phyloP scores from a whole-genome alignment of 2,329 filamentous ascomycete species.

The Meredithiella fracta region DNA sequence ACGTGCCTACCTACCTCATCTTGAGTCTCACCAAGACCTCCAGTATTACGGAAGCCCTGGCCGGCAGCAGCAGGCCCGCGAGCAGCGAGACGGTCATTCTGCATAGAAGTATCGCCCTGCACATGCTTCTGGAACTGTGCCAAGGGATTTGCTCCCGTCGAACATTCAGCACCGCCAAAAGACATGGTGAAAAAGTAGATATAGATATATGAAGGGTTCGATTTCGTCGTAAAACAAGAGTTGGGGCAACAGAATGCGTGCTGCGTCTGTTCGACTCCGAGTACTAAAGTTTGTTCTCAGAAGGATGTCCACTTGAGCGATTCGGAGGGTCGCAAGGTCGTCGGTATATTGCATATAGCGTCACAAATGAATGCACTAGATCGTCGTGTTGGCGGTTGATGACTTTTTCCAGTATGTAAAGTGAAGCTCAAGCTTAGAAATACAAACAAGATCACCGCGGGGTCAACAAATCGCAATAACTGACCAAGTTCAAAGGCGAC shows the following conservation, averaged over 20 bases:
- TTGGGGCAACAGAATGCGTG: neutral
- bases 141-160: conserved; percentile 85
- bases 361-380: neutral
- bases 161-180: conserved; percentile 93
- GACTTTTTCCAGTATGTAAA: neutral
- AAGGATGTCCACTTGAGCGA: neutral
- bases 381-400: neutral
- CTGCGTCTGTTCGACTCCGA: neutral
- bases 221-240: neutral
- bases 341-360: neutral
- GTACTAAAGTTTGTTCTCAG: neutral
- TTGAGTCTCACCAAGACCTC: conserved; percentile 46
- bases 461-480: neutral
- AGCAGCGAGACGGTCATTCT: conserved; percentile 74
- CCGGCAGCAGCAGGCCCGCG: conserved; percentile 53
- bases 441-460: neutral
- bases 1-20: conserved; percentile 43
- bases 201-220: neutral
- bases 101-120: conserved; percentile 86
- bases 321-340: neutral
- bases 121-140: conserved; percentile 96
- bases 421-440: conserved; percentile 1
- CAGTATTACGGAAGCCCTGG: conserved; percentile 61
- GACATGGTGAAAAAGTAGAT: neutral
- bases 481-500: neutral